Evolutionary conservation across 83 land plant genomes (phyloP), one percentile per base, ranked within the genome.

Genomic region (Thuja plicata): DNA sequence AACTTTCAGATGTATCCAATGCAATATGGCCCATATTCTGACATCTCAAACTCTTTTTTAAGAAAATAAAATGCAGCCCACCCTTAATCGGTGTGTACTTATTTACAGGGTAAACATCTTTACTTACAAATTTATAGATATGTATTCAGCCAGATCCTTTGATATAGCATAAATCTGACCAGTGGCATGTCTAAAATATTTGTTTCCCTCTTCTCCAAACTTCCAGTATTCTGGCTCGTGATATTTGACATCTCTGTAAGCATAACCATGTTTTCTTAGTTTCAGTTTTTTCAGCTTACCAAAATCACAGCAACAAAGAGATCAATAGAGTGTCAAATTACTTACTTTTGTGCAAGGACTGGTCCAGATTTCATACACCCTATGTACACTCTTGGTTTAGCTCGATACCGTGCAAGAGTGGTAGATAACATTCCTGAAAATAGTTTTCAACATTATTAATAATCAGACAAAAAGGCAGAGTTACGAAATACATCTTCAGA

Each of bases 301-400:
- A 34, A 17, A n/a, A 87, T 34, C 50, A 76, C 30, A 38, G 38
- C 13, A 57, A 30, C 41, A 16, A 50, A 81, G 60, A 84, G 8
- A 35, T 24, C 46, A 77, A 38, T 52, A 27, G 13, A 57, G 24
- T 46, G 10, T 54, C 3, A 52, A 54, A 34, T 37, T 78, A 71
- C 50, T 89, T 91, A 90, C 94, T 87, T 93, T 73, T 89, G 89
- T 85, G 94, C 52, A 80, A 93, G 94, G 35, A 93, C 94, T 5
- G 94, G 94, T 16, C 94, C 94, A 88, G 94, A 93, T 78, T 93
- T 93, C 94, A 93, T 93, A 52, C 94, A 93, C 1, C 94, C 94
- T 32, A 93, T 90, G 50, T 93, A 93, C 0, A 91, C 90, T 84
- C 94, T 86, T 38, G 94, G 89, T 62, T 93, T 93, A 8, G 92